Percentiles rank a stretch among this genome's conserved stretches.
These are phyloP conservation scores for Macrolepiota fuliginosa DNA, from an alignment of 768 basidiomycete genomes.

Conservation along the genomic window DNA sequence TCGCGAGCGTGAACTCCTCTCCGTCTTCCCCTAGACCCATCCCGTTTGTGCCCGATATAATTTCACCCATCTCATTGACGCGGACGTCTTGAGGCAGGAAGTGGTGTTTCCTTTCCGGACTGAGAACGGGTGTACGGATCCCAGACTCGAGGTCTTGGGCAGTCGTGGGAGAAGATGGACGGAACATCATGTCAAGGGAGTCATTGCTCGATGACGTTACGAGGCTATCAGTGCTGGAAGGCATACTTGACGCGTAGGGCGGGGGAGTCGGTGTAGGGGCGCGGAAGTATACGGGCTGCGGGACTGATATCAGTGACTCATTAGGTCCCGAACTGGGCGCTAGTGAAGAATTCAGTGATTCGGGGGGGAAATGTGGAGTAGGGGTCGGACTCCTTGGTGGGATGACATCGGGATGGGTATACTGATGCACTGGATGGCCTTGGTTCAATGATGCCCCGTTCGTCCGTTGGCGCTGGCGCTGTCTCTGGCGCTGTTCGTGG, in stretches of 20 bases:
- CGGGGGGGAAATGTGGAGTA: not conserved
- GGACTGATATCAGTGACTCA: not conserved
- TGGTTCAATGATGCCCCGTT: not conserved
- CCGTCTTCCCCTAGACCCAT: constrained; percentile 16
- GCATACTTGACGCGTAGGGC: not conserved
- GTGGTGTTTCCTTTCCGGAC: constrained; percentile 1
- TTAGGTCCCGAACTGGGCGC: not conserved
- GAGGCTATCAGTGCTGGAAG: not conserved
- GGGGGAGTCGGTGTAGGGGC: not conserved
- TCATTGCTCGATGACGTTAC: not conserved
- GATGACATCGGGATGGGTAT: not conserved
- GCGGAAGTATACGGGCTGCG: not conserved
- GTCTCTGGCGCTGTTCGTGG: not conserved
- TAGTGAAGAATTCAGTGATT: not conserved
- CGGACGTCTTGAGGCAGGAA: constrained; percentile 15
- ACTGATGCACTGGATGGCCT: constrained; percentile 7
- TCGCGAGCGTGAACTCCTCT: constrained; percentile 45
- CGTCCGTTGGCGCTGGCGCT: not conserved
- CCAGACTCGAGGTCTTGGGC: not conserved
- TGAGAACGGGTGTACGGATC: not conserved
- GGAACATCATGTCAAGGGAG: not conserved
- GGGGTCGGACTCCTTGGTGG: constrained; percentile 4
- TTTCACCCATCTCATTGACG: constrained; percentile 16
- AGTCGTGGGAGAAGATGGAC: not conserved
- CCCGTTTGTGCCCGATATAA: constrained; percentile 14